These are phyloP conservation scores for Mrakia hoshinonis DNA, from an alignment of 768 basidiomycete species.

Conservation along the genomic window DNA sequence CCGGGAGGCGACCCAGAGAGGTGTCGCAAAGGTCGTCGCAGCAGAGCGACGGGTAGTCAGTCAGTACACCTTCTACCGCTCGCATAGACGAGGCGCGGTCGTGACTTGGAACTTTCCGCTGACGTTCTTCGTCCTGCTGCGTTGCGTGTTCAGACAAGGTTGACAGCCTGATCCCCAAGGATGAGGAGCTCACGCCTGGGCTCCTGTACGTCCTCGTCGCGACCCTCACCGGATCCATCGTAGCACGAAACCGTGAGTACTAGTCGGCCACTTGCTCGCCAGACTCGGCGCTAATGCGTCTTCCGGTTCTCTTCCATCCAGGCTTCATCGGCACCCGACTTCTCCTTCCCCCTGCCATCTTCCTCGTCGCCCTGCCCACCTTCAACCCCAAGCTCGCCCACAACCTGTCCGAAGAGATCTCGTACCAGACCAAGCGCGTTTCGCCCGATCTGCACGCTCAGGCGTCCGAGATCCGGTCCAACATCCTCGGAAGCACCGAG, in stretches of 20 bases:
- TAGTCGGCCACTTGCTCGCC: neutral
- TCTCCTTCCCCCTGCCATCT: slow-evolving; percentile 65
- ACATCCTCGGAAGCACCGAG: neutral
- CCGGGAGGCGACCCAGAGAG: slow-evolving; percentile 59
- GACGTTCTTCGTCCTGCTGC: neutral
- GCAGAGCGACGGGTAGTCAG: slow-evolving; percentile 54
- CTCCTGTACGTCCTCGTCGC: slow-evolving; percentile 70
- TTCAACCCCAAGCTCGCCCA: slow-evolving; percentile 76
- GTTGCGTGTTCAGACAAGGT: slow-evolving; percentile 63
- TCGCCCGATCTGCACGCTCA: slow-evolving; percentile 22
- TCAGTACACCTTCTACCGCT: neutral
- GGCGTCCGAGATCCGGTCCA: neutral
- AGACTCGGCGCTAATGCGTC: neutral
- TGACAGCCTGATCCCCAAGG: slow-evolving; percentile 67
- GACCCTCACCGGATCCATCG: slow-evolving; percentile 75
- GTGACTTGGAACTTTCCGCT: neutral
- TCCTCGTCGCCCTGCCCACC: slow-evolving; percentile 61
- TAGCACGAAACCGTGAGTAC: slow-evolving; percentile 61
- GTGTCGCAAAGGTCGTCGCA: slow-evolving; percentile 72
- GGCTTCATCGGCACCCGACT: slow-evolving; percentile 55
- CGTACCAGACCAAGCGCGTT: neutral
- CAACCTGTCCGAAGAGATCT: slow-evolving; percentile 49
- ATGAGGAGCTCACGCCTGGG: slow-evolving; percentile 81
- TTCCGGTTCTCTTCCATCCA: slow-evolving; percentile 25
- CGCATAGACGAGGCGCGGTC: too few relatives aligned